Evolutionary conservation across 306 rosid genomes (phyloP), one percentile per base, ranked within the genome.

Genomic region (Quercus agrifolia): DNA sequence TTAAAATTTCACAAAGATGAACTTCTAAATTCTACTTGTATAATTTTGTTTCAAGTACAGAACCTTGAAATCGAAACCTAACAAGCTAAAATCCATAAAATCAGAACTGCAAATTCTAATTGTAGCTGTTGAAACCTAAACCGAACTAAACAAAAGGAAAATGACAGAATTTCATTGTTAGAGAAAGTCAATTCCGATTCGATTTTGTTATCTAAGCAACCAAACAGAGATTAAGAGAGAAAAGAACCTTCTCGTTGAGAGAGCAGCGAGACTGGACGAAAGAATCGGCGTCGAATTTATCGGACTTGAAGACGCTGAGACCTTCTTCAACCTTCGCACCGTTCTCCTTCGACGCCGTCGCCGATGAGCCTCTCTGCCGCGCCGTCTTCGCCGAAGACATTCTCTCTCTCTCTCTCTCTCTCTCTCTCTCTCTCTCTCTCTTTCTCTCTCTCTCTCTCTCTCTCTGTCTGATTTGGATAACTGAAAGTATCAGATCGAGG

Each of bases 181-280:
- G 9, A 21, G 14, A 21, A 58, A 21, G 9, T 8, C 30, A 21
- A 58, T 21, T 58, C 64, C 28, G 4, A 31, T 41, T 30, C 35
- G 17, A 33, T 19, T 33, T 49, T 11, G 64, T n/a, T 31, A 46
- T 59, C 76, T 11, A 9, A 61, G 38, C 25, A 73, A 73, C 67
- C 67, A 54, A 69, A 70, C 76, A 68, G 30, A n/a, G 30, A 61
- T 59, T 12, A 74, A 62, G 28, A 27, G 1, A 15, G 5, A 19
- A 44, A 41, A n/a, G 52, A 79, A 90, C 99, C 98, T 91, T 96
- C 63, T 96, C 99, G 85, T 92, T 93, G 81, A 93, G 94, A 63
- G 97, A 76, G 81, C 94, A 91, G 46, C 91, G 92, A 23, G 94
- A 83, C 85, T 90, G 97, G 0, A 96, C 90, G 70, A 87, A 96